phyloP scores from a whole-genome alignment of 139 green algal genomes.

The Volvox reticuliferus region DNA sequence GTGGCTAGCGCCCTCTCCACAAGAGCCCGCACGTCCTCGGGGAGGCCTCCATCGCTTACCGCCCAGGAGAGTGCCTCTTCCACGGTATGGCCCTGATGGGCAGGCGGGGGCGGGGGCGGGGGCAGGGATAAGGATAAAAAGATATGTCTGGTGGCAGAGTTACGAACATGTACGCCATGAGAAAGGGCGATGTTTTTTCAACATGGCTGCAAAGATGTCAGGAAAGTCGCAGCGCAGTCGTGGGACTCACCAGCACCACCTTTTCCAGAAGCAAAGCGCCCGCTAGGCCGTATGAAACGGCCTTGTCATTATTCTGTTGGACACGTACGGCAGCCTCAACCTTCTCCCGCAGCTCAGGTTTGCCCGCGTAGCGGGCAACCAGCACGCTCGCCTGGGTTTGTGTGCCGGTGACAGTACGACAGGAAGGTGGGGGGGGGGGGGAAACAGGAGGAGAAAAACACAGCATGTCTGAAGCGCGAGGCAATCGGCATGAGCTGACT shows the following conservation, averaged over 20 bases:
- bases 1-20: slow-evolving; percentile 26
- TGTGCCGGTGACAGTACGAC: too few species aligned
- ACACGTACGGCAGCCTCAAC: slow-evolving; percentile 68
- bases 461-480: too few species aligned
- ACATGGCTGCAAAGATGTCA: too few species aligned
- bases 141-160: neutral
- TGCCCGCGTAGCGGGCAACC: slow-evolving; percentile 67
- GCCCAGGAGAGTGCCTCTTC: slow-evolving; percentile 61
- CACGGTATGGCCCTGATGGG: slow-evolving; percentile 48
- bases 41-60: slow-evolving; percentile 44
- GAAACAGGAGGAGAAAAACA: too few species aligned
- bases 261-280: slow-evolving; percentile 68
- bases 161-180: too few species aligned
- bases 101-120: neutral
- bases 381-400: slow-evolving; percentile 51
- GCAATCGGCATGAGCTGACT: too few species aligned
- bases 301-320: slow-evolving; percentile 72
- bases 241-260: slow-evolving; percentile 53
- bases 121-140: too few species aligned
- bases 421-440: too few species aligned
- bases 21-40: neutral
- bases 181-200: too few species aligned
- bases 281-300: slow-evolving; percentile 59
- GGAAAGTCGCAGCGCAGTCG: too few species aligned
- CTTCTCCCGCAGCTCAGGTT: slow-evolving; percentile 50